Base-by-base conservation (phyloP, 805 yeast species). In the Yarrowia deformans region DNA sequence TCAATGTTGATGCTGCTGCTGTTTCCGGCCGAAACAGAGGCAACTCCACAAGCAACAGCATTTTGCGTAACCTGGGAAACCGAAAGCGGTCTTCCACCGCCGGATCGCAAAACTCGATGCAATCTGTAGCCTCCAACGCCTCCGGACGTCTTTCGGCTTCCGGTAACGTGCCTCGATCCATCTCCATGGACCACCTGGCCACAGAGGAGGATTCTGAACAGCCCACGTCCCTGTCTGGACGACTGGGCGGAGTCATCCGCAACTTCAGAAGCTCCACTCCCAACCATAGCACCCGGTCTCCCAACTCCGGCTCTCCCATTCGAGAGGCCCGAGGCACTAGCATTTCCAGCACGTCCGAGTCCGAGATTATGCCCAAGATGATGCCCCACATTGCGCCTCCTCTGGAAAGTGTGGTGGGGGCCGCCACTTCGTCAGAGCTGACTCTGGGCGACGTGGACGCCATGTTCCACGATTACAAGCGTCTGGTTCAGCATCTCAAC, bases 381-480 rank as follows among this genome's bases (percentile, higher is more conserved):
- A 18, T 46, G 64, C 39, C 67, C 13, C 60, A 56, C 19, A 68
- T 74, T 40, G 55, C 70, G 12, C 69, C 71, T 16, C 77, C 78
- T 18, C 69, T 73, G 39, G 72, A 71, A 5, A 67, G 69, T 23
- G 69, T 76, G 32, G 54, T 74, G 23, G 50, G 45, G 4, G 48
- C 61, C n/a, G 77, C 77, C 32, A 73, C 77, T 12, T 79, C 76
- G 32, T 23, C 68, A 29, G 68, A 74, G 32, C 72, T 81, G 23
- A 77, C 77, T n/a, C 48, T 79, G 18, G 74, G 75, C 1, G 83
- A 81, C 23, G 74, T 81, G 18, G 73, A 73, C 42, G 75, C 71
- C 32, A 74, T 81, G 34, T 75, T 79, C 50, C 68, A 71, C 6
- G 84, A 81, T 69, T 81, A 81, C 71, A 76, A 75, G 52, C 75